A percentile compares a stretch with the other conserved stretches of the same genome.
Evolutionary conservation across 176 grass and related monocot species (phyloP).

Genomic region (Lolium perenne): DNA sequence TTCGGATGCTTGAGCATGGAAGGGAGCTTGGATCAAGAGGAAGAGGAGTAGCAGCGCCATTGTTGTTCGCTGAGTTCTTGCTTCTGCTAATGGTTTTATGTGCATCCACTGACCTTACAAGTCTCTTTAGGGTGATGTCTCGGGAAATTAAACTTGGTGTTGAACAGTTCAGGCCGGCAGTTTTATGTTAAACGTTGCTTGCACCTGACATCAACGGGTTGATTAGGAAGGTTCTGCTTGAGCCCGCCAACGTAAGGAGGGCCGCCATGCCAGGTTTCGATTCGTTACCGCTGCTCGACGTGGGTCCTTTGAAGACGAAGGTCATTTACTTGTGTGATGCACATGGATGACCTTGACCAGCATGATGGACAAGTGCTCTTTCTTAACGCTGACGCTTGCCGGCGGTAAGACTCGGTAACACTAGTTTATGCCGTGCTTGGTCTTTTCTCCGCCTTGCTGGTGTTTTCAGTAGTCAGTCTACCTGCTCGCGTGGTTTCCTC

Average conservation of each 20-base stretch:
- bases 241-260: not conserved
- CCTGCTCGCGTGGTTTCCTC: not conserved
- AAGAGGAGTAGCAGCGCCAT: conserved; percentile 16
- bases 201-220: not conserved
- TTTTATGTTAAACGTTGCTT: not conserved
- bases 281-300: not conserved
- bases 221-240: conserved; percentile 13
- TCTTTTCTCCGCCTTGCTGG: not conserved
- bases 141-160: not conserved
- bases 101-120: conserved; percentile 1
- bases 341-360: conserved; percentile 1
- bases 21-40: conserved; percentile 5
- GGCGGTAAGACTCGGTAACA: not conserved
- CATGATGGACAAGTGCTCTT: conserved; percentile 9
- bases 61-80: conserved; percentile 5
- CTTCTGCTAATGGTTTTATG: conserved; percentile 23
- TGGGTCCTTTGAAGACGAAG: not conserved
- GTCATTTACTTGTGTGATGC: not conserved
- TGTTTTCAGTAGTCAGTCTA: not conserved
- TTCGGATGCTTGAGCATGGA: not conserved
- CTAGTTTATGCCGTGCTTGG: not conserved
- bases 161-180: not conserved
- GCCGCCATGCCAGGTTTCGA: not conserved
- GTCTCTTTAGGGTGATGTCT: not conserved
- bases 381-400: not conserved